phyloP scores from a whole-genome alignment of 345 rosid species.

The Salix purpurea region DNA sequence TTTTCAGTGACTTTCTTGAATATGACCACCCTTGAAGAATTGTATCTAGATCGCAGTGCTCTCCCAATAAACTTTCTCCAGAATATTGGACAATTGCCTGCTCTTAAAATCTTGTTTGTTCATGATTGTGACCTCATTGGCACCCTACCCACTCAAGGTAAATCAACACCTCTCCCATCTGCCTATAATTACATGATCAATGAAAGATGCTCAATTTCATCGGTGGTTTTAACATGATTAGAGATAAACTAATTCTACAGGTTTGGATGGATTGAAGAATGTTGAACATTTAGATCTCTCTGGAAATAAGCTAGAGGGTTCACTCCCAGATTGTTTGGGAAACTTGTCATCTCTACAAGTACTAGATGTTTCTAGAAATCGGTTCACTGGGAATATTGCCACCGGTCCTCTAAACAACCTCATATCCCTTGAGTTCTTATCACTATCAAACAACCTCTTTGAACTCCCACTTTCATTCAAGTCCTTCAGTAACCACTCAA shows the following conservation, averaged over 20 bases:
- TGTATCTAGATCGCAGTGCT: too few species aligned
- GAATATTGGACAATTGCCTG: neutral
- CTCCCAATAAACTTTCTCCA: neutral
- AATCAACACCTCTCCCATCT: too few species aligned
- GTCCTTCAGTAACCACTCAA: constrained; percentile 11
- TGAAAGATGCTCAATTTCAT: too few species aligned
- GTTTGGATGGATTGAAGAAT: constrained; percentile 6
- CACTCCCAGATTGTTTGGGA: neutral
- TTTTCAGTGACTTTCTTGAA: too few species aligned
- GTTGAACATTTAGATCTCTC: constrained; percentile 7
- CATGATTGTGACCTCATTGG: neutral
- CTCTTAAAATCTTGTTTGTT: neutral
- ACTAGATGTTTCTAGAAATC: constrained; percentile 12
- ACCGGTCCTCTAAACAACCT: neutral
- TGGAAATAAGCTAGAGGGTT: neutral
- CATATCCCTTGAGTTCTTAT: neutral
- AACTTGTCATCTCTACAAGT: constrained; percentile 11
- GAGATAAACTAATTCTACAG: neutral
- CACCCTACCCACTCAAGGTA: neutral
- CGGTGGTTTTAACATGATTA: too few species aligned
- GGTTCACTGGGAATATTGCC: constrained; percentile 2
- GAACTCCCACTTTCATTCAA: neutral
- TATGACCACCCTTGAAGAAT: too few species aligned
- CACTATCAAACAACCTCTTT: constrained; percentile 2
- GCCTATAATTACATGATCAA: too few species aligned